Base-by-base conservation (phyloP, 805 yeast species). In the Suhomyces sp. region DNA sequence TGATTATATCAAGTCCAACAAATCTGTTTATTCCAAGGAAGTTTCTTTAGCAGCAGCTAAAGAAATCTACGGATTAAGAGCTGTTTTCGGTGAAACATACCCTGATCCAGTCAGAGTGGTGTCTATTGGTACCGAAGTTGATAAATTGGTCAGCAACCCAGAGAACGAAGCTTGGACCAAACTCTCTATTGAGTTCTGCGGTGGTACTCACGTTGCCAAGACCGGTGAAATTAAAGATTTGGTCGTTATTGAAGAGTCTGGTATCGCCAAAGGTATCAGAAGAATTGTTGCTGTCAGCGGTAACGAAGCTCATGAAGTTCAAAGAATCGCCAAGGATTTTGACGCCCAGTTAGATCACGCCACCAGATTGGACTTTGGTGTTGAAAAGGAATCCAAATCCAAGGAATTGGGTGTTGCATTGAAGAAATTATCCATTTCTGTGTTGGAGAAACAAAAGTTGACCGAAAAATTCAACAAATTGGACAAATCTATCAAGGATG, bases 61-160 rank as follows among this genome's bases (percentile, higher is more conserved):
- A 63, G 73, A 80, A 46, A 92, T 94, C 60, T 75, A 72, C 58
- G 96, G 97, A 27, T 84, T 94, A 45, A 89, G 99, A 74, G 99
- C 99, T 51, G 99, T 94, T 41, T 94, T 94, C 64, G 99, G 99
- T 65, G 99, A 94, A 78, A 90, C 97, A 3, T 94, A 94, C 67
- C 99, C 99, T 43, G 97, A 94, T 67, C 99, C 99, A 37, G 99
- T 94, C 20, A 85, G 99, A 69, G 99, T 94, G 60, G 97, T 94
- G 46, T 89, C 97, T 27, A 88, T 94, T 64, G 99, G 99, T 65
- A 86, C 82, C 40, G 85, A 97, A 45, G 91, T 94, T 43, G 91
- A 88, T 22, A 94, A 87, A 12, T 76, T 94, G 60, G 68, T 93
- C 58, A 77, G 78, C 6, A 77, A 84, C 61, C 97, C 97, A 60